Percentiles rank a stretch among this genome's conserved stretches.
These are phyloP conservation scores for Rubia tinctorum DNA, from an alignment of 305 asterid genomes.

Conservation along the genomic window DNA sequence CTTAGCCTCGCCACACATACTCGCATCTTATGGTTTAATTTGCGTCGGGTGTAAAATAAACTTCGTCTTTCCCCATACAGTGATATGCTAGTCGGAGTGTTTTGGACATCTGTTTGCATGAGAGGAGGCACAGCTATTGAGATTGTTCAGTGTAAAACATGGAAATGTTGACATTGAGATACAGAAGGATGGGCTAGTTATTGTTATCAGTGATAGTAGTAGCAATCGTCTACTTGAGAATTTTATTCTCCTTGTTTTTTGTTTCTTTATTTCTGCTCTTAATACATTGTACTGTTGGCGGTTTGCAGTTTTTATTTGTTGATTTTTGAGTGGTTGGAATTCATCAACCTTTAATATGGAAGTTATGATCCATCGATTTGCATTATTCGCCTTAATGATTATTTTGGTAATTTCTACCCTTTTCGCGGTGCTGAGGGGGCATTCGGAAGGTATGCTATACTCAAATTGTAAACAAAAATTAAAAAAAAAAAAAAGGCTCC, in stretches of 20 bases:
- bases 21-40: neutral
- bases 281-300: neutral
- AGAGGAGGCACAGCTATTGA: neutral
- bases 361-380: neutral
- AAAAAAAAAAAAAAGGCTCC: too few relatives aligned
- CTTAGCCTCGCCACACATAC: neutral
- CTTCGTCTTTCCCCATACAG: conserved; percentile 6
- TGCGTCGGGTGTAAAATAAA: neutral
- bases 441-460: too few relatives aligned
- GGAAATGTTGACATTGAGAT: neutral
- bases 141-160: neutral
- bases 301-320: neutral
- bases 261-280: too few relatives aligned
- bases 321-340: neutral
- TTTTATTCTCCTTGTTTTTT: too few relatives aligned
- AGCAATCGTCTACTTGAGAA: neutral
- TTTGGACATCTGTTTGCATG: conserved; percentile 1
- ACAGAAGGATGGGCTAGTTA: neutral
- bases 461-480: too few relatives aligned
- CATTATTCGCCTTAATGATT: neutral
- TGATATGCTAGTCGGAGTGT: conserved; percentile 11
- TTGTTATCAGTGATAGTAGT: neutral
- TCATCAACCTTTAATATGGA: neutral
- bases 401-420: too few relatives aligned
- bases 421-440: too few relatives aligned